Percentiles rank a stretch among this genome's conserved stretches.
These are phyloP conservation scores for Cryptococcus amylolentus DNA, from an alignment of 1,284 basidiomycete genomes.

Conservation along the genomic window DNA sequence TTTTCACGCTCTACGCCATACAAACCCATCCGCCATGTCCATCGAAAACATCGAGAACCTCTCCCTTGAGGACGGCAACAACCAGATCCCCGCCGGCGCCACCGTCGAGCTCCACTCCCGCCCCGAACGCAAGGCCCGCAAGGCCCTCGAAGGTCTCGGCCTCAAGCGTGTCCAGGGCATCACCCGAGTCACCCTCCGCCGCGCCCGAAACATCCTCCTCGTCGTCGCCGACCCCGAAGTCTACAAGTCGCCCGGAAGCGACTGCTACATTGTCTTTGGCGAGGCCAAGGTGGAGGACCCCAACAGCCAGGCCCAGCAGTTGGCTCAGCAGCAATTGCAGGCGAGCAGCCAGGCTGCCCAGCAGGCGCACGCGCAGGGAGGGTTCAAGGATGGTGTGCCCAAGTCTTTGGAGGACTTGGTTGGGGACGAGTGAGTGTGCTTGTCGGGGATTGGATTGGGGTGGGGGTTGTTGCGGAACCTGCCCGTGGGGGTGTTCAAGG, in stretches of 20 bases:
- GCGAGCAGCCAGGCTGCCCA: constrained; percentile 48
- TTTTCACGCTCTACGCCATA: constrained; percentile 52
- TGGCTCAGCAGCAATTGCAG: constrained; percentile 78
- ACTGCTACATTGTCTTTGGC: constrained; percentile 98
- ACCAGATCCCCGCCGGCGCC: constrained; percentile 67
- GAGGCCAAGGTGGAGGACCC: constrained; percentile 98
- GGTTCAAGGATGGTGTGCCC: constrained; percentile 54
- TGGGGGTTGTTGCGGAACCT: too few species aligned
- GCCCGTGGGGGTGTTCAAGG: not conserved
- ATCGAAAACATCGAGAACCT: constrained; percentile 56
- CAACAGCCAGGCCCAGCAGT: constrained; percentile 75
- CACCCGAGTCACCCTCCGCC: constrained; percentile 88
- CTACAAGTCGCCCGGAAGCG: constrained; percentile 94
- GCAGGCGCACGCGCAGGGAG: constrained; percentile 45
- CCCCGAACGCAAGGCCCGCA: constrained; percentile 85
- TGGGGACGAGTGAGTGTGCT: constrained; percentile 55
- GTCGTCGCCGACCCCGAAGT: constrained; percentile 93
- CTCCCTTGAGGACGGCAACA: constrained; percentile 56
- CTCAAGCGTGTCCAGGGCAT: constrained; percentile 89
- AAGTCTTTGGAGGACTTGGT: constrained; percentile 57
- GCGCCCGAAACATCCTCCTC: constrained; percentile 93
- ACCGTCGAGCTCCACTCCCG: constrained; percentile 91
- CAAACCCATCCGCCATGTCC: constrained; percentile 54
- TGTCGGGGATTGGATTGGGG: not conserved
- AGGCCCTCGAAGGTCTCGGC: constrained; percentile 76